Conservation (phyloP, 2,329 filamentous ascomycete genomes). For the Xylaria digitata region DNA sequence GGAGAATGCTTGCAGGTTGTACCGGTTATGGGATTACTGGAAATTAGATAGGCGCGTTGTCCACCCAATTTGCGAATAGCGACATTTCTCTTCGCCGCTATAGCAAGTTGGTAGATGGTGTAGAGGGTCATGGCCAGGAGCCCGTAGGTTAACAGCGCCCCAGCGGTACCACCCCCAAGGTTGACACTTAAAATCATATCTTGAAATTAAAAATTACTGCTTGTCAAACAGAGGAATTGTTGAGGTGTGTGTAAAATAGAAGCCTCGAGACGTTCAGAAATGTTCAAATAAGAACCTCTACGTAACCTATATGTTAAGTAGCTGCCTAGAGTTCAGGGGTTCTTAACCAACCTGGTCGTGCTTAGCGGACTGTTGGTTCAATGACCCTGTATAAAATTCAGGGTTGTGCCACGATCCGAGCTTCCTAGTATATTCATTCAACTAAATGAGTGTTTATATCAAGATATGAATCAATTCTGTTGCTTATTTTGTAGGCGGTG, state of each 20-base stretch:
- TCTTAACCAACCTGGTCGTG: neutral
- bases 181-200: constrained; percentile 24
- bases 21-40: constrained; percentile 35
- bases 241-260: neutral
- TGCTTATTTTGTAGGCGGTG: neutral
- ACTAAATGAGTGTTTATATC: neutral
- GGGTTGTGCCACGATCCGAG: constrained; percentile 9
- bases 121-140: constrained; percentile 19
- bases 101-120: constrained; percentile 22
- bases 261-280: neutral
- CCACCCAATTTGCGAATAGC: constrained; percentile 37
- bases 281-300: neutral
- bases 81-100: constrained; percentile 20
- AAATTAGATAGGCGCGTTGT: constrained; percentile 29
- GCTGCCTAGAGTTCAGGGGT: constrained; percentile 22
- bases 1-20: neutral
- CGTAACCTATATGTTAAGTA: constrained; percentile 4
- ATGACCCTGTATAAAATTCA: neutral
- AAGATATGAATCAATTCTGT: neutral
- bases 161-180: neutral
- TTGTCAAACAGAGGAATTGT: neutral
- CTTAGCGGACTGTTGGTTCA: too few species aligned
- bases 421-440: neutral
- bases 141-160: constrained; percentile 15
- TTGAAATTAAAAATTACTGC: neutral